Base-by-base conservation (phyloP, 345 rosid genomes). In the Arabidopsis arenosa region DNA sequence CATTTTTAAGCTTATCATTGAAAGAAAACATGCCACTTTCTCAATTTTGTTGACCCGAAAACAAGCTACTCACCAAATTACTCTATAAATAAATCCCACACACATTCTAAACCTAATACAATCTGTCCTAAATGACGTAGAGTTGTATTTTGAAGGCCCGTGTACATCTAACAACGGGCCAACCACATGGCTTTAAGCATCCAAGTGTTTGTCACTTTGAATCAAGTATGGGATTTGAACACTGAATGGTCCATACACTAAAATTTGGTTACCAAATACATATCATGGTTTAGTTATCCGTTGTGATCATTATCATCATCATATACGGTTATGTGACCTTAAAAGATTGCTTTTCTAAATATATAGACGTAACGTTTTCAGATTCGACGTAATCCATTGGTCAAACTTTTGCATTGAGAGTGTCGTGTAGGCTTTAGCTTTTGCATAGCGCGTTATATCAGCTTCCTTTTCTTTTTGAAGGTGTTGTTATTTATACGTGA, bases 361-460 rank as follows among this genome's bases (percentile, higher is more conserved):
- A n/a, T 47, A 47, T 33, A 33, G 43, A 35, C 26, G 43, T 55
- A 56, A 32, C 9, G 39, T 32, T 30, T 55, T 55, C 18, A 55
- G 17, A 55, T 55, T 30, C 30, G 39, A 56, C 40, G 40, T 35
- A 35, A 11, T 39, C 15, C 9, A 18, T 17, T 9, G 7, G 64
- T 59, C 23, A 57, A 57, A 33, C 0, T 18, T 37, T 32, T 39
- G 48, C 33, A 61, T 61, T 61, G 17, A 39, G 66, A 21, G 18
- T 60, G 33, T 21, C 33, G 48, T 12, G 2, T 36, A 35, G 14
- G 32, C 61, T 14, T 30, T 0, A 30, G 10, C 5, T 56, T 56
- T 7, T 66, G 33, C 44, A 32, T 43, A 57, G 32, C 74, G 66
- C 75, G 66, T 66, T 66, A 67, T 66, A 33, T 17, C 54, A n/a